These are phyloP conservation scores for Zoysia japonica DNA, from an alignment of 176 grass and related monocot species.

Conservation along the genomic window DNA sequence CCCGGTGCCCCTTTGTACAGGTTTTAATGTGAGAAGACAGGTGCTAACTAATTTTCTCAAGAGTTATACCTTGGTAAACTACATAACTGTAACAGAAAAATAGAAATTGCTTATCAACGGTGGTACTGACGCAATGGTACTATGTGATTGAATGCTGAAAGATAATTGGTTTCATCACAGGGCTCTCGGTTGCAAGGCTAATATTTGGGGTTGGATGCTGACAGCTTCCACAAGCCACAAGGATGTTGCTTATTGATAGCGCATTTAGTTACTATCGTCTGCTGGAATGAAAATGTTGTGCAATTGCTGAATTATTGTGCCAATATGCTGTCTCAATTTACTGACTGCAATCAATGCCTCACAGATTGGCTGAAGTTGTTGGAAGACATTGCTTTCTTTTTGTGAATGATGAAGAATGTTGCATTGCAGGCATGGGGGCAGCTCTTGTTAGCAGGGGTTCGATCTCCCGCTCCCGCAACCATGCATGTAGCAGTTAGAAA, in stretches of 20 bases:
- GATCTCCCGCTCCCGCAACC: too few relatives aligned
- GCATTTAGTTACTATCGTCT: conserved; percentile 10
- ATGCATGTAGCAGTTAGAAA: neutral
- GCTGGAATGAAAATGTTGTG: conserved; percentile 32
- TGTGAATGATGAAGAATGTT: neutral
- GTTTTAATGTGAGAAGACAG: conserved; percentile 18
- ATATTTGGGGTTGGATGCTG: conserved; percentile 24
- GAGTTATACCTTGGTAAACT: neutral
- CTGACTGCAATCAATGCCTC: conserved; percentile 13
- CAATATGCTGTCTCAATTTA: neutral
- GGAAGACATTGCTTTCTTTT: conserved; percentile 13
- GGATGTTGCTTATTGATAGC: conserved; percentile 25
- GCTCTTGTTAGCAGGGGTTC: too few relatives aligned
- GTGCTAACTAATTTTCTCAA: neutral
- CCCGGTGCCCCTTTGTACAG: conserved; percentile 36
- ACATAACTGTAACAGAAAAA: neutral
- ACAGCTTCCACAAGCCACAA: conserved; percentile 43
- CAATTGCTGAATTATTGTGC: neutral
- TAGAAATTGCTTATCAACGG: neutral
- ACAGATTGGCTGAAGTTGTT: conserved; percentile 5
- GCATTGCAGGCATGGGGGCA: too few relatives aligned
- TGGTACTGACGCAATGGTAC: neutral
- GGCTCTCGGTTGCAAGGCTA: conserved; percentile 30
- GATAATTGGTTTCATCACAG: conserved; percentile 20
- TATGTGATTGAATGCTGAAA: conserved; percentile 15